Evolutionary conservation across 371 early-diverging fungal species (phyloP).

Genomic region (Gilbertella persicaria): DNA sequence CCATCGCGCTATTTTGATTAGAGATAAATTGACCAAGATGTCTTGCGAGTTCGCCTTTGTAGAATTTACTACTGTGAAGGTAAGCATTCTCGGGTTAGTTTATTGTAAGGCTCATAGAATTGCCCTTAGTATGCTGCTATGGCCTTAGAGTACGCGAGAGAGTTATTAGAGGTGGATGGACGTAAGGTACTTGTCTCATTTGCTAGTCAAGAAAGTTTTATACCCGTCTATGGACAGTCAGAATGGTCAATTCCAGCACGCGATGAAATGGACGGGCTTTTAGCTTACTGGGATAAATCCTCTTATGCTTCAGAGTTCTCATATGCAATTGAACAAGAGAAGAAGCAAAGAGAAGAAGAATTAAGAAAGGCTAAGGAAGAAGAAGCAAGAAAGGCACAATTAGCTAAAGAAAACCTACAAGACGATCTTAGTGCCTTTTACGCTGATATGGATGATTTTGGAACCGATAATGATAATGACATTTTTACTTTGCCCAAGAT

Average conservation of each 20-base stretch:
- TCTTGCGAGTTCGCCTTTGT: slow-evolving; percentile 63
- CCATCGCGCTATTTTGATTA: slow-evolving; percentile 43
- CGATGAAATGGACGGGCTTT: slow-evolving; percentile 34
- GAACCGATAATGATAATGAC: slow-evolving; percentile 25
- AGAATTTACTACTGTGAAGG: slow-evolving; percentile 47
- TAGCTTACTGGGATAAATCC: slow-evolving; percentile 58
- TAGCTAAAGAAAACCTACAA: slow-evolving; percentile 31
- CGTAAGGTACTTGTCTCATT: slow-evolving; percentile 37
- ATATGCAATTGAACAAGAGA: slow-evolving; percentile 23
- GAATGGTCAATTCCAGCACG: slow-evolving; percentile 43
- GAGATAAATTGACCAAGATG: slow-evolving; percentile 55
- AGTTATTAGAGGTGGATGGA: slow-evolving; percentile 44
- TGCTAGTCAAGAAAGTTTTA: slow-evolving; percentile 52
- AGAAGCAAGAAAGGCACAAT: slow-evolving; percentile 23
- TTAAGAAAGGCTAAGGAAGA: slow-evolving; percentile 24
- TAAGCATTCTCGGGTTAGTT: slow-evolving; percentile 31
- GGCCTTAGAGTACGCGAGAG: slow-evolving; percentile 27
- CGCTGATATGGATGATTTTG: slow-evolving; percentile 45
- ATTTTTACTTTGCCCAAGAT: slow-evolving; percentile 47
- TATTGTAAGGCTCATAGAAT: no score
- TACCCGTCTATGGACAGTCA: slow-evolving; percentile 52
- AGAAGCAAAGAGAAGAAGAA: slow-evolving; percentile 26
- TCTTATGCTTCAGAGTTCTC: slow-evolving; percentile 48
- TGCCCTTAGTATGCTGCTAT: slow-evolving; percentile 27
- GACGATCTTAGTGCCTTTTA: slow-evolving; percentile 51